Base-by-base conservation (phyloP, 2,329 filamentous ascomycete genomes). In the Penicillium freii region DNA sequence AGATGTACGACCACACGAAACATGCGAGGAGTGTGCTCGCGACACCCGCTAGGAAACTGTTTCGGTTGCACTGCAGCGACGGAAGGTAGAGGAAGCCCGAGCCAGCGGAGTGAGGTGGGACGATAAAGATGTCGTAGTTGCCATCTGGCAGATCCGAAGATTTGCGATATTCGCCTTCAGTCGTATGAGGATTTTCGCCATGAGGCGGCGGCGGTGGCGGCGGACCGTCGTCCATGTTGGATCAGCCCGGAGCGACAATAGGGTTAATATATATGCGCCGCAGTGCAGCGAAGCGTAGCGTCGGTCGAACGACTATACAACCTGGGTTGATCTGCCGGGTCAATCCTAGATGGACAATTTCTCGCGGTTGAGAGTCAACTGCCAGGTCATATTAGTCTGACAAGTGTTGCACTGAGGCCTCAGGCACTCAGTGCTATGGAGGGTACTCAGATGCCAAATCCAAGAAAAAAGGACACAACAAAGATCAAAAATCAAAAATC, bases 121-220 rank as follows among this genome's bases (percentile, higher is more conserved):
- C 92, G 73, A 97, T 89, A 78, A 97, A 97, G 71, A 97, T 96
- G 79, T 97, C 93, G 76, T 96, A 97, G 72, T 94, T 95, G 54
- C 93, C 92, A 1, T 89, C 83, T 3, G 93, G 93, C 47, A 97
- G 80, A 56, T 89, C 88, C 51, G 75, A 75, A 7, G 73, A 67
- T 60, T 73, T 77, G 56, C 74, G 73, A 56, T 77, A 77, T 59
- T 73, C 72, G 27, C 80, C 79, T 38, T 84, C 81, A 51, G 85
- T 82, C 21, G 84, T 84, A 73, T 87, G 87, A 49, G 91, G 89
- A 65, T 86, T 88, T 70, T 86, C 82, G 75, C 92, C 91, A 78
- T 96, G 92, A 62, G 91, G 91, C 71, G 92, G 92, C 65, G 91
- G 91, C 63, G 92, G 92, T 61, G 86, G 86, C 33, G 88, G 88